Evolutionary conservation across 2,329 filamentous ascomycete genomes (phyloP).

Genomic region (Trichoderma simmonsii): DNA sequence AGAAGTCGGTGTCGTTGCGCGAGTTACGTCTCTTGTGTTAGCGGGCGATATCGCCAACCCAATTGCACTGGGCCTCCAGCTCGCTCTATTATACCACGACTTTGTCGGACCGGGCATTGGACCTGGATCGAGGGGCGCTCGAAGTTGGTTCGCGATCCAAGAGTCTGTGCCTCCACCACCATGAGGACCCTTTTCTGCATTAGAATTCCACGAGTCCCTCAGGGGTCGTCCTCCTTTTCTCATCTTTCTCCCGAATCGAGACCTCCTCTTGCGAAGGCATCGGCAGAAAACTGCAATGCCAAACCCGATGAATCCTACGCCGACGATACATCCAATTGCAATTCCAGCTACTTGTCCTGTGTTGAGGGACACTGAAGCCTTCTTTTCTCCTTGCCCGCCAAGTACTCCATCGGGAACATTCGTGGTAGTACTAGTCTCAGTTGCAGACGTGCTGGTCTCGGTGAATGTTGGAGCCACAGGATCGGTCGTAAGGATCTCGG

Average conservation of each 20-base stretch:
- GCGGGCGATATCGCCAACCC: slow-evolving; percentile 44
- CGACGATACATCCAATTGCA: slow-evolving; percentile 51
- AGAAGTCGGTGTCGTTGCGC: slow-evolving; percentile 21
- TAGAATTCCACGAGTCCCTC: slow-evolving; percentile 38
- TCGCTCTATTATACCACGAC: slow-evolving; percentile 29
- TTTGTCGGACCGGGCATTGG: slow-evolving; percentile 23
- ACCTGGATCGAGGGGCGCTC: slow-evolving; percentile 23
- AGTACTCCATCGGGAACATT: not conserved
- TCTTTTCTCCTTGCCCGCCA: not conserved
- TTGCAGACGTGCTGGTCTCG: not conserved
- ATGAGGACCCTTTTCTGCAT: slow-evolving; percentile 28
- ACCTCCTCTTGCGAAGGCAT: slow-evolving; percentile 39
- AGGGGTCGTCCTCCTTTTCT: not conserved
- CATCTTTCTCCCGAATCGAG: slow-evolving; percentile 23
- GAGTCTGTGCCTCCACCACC: slow-evolving; percentile 22
- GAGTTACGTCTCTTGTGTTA: slow-evolving; percentile 25
- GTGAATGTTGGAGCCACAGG: not conserved
- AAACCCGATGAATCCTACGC: slow-evolving; percentile 44
- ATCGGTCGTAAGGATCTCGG: not conserved
- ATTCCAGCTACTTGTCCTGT: slow-evolving; percentile 56
- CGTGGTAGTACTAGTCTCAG: slow-evolving; percentile 8
- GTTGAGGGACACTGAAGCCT: slow-evolving; percentile 25
- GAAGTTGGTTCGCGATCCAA: slow-evolving; percentile 28
- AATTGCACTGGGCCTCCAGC: slow-evolving; percentile 38
- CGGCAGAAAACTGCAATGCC: slow-evolving; percentile 46